phyloP scores from a whole-genome alignment of 805 yeast species.

The Wickerhamomyces ciferrii region DNA sequence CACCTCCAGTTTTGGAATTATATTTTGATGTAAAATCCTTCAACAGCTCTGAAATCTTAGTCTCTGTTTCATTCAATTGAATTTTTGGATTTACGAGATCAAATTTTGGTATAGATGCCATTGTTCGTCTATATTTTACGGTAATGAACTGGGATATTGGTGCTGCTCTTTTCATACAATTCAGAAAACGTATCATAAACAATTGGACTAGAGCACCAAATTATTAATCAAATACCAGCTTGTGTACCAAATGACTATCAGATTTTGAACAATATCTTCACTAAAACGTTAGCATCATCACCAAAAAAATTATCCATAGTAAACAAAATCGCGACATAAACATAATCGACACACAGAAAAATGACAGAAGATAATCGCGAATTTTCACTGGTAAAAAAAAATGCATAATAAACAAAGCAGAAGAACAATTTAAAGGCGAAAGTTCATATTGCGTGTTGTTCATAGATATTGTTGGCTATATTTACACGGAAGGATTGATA shows the following conservation, averaged over 20 bases:
- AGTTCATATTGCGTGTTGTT: too few relatives aligned
- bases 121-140: constrained; percentile 6
- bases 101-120: constrained; percentile 6
- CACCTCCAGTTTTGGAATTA: constrained; percentile 19
- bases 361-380: neutral
- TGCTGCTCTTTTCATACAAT: neutral
- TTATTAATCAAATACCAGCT: too few relatives aligned
- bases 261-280: too few relatives aligned
- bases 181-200: neutral
- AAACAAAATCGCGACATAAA: neutral
- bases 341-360: neutral
- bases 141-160: neutral
- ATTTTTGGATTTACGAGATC: constrained; percentile 17
- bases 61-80: constrained; percentile 35
- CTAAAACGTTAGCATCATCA: too few relatives aligned
- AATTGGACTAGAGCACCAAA: too few relatives aligned
- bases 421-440: neutral
- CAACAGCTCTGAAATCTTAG: constrained; percentile 32
- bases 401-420: neutral
- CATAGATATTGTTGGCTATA: neutral
- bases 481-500: neutral
- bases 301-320: neutral
- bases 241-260: too few relatives aligned
- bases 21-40: constrained; percentile 35
- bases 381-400: neutral